Conservation (phyloP, 176 grass and related monocot genomes). For the Miscanthus lutarioriparius region DNA sequence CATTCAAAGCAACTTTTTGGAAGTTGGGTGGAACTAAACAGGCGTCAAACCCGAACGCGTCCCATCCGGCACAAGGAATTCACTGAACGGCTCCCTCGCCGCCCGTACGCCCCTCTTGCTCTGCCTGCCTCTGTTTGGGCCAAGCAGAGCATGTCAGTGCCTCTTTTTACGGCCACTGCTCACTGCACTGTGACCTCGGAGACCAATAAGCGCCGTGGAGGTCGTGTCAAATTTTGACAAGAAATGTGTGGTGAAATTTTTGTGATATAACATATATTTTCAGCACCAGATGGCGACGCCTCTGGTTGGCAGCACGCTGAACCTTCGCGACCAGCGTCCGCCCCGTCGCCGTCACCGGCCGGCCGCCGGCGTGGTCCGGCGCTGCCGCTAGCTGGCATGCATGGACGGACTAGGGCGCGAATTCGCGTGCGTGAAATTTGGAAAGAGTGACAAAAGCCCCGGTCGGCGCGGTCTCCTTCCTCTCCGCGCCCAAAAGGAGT, state of each 20-base stretch:
- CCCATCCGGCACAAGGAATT: neutral
- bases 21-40: too few relatives aligned
- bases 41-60: slow-evolving; percentile 1
- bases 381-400: slow-evolving; percentile 19
- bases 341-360: slow-evolving; percentile 31
- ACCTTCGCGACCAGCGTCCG: slow-evolving; percentile 21
- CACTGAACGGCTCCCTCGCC: neutral
- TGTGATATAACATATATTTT: neutral
- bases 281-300: slow-evolving; percentile 10
- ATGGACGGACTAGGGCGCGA: neutral
- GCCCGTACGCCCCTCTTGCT: neutral
- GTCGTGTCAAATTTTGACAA: slow-evolving; percentile 37
- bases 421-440: slow-evolving; percentile 5
- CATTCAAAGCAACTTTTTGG: too few relatives aligned
- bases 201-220: neutral
- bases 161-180: neutral
- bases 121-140: neutral
- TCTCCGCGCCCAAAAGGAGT: neutral
- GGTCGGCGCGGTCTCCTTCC: neutral
- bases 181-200: neutral
- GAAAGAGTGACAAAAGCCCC: neutral
- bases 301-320: slow-evolving; percentile 23
- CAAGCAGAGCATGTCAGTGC: neutral
- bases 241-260: neutral
- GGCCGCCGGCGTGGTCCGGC: slow-evolving; percentile 26